These are phyloP conservation scores for Cadophora malorum DNA, from an alignment of 2,329 filamentous ascomycete genomes.

Conservation along the genomic window DNA sequence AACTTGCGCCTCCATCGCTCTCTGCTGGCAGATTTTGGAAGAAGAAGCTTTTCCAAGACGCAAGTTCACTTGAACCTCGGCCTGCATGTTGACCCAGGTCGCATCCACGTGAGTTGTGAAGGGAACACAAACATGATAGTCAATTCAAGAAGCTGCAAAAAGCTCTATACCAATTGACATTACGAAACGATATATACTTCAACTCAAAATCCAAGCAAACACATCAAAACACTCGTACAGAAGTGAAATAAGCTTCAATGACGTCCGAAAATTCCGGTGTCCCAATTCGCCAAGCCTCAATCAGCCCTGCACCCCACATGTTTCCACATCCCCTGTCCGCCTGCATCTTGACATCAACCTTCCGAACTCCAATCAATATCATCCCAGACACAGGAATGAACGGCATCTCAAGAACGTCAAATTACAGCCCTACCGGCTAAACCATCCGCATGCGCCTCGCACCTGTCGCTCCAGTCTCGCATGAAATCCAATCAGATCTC, in stretches of 20 bases:
- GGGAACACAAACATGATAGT: not conserved
- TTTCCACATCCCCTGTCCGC: not conserved
- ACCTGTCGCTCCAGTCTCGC: not conserved
- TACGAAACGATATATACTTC: not conserved
- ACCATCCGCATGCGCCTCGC: not conserved
- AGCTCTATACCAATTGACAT: not conserved
- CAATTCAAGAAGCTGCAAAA: not conserved
- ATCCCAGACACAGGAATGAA: not conserved
- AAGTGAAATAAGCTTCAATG: not conserved
- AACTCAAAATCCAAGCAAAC: not conserved
- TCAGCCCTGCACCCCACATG: not conserved
- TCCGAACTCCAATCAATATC: not conserved
- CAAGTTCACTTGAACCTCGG: not conserved
- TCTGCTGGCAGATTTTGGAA: not conserved
- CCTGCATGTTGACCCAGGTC: not conserved
- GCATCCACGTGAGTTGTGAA: not conserved
- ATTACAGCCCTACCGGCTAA: not conserved
- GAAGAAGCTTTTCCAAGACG: not conserved
- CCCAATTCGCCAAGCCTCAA: no score
- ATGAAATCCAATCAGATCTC: not conserved
- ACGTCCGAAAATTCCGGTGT: not conserved
- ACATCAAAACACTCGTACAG: not conserved
- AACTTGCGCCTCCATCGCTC: not conserved
- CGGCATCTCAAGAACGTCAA: not conserved
- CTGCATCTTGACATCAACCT: not conserved